Evolutionary conservation across 2,329 filamentous ascomycete species (phyloP).

Genomic region (Ustulina deusta): DNA sequence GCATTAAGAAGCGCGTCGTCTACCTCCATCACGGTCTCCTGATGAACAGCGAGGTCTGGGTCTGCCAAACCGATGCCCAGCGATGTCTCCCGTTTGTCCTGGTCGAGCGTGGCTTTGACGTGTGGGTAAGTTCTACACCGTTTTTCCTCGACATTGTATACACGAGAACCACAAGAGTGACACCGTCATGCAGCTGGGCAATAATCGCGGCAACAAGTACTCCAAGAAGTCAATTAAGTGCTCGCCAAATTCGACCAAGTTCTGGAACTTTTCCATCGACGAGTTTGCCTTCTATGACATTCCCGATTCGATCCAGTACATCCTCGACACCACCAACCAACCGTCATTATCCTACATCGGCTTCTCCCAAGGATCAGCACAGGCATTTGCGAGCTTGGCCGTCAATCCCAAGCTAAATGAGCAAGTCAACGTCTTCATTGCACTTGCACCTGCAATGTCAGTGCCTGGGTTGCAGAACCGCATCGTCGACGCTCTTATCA

Average conservation of each 20-base stretch:
- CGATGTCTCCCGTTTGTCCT: conserved; percentile 89
- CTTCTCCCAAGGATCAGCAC: conserved; percentile 96
- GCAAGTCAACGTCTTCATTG: conserved; percentile 96
- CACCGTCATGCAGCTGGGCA: conserved; percentile 74
- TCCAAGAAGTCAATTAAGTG: conserved; percentile 89
- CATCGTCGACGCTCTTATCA: conserved; percentile 91
- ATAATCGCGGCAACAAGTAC: conserved; percentile 99
- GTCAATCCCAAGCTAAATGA: conserved; percentile 93
- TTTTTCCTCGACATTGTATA: not conserved
- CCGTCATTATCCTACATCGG: conserved; percentile 93
- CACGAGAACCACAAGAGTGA: conserved; percentile 43
- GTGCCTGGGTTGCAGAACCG: conserved; percentile 90
- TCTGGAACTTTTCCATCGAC: conserved; percentile 99
- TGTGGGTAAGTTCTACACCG: conserved; percentile 75
- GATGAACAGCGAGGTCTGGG: conserved; percentile 99
- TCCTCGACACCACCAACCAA: conserved; percentile 85
- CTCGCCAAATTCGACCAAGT: conserved; percentile 79
- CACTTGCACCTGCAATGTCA: conserved; percentile 94
- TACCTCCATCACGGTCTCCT: conserved; percentile 96
- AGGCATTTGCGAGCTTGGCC: conserved; percentile 92
- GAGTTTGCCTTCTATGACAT: conserved; percentile 99
- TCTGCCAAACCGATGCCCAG: conserved; percentile 87
- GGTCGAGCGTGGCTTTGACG: conserved; percentile 92
- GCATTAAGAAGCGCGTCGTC: conserved; percentile 83
- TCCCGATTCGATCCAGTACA: conserved; percentile 92